Evolutionary conservation across 2,329 filamentous ascomycete genomes (phyloP).

Genomic region (Ambrosiella cleistominuta): DNA sequence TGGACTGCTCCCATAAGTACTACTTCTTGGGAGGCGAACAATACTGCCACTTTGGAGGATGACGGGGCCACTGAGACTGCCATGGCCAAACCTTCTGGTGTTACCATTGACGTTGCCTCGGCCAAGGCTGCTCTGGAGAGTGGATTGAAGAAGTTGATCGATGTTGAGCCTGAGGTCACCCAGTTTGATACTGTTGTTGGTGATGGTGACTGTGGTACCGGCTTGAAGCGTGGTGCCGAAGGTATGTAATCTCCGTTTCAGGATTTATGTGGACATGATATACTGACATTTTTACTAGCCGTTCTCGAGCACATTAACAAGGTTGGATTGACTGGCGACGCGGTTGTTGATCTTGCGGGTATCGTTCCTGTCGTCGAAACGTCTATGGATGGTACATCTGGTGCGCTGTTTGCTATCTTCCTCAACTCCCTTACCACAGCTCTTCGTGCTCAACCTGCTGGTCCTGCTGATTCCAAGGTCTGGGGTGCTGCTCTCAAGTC

Average conservation of each 20-base stretch:
- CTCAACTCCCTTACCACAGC: constrained; percentile 65
- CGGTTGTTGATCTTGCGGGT: constrained; percentile 32
- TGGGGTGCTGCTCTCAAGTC: constrained; percentile 51
- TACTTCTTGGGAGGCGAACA: constrained; percentile 44
- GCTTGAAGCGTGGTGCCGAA: constrained; percentile 74
- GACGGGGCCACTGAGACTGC: constrained; percentile 20
- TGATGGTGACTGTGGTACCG: constrained; percentile 79
- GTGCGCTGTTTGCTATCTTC: constrained; percentile 60
- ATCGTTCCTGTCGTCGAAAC: constrained; percentile 38
- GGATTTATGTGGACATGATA: not conserved
- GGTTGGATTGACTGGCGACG: constrained; percentile 31
- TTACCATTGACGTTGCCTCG: constrained; percentile 33
- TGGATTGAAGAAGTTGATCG: constrained; percentile 44
- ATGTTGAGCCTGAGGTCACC: constrained; percentile 53
- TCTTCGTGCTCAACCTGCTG: constrained; percentile 27
- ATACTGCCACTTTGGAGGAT: constrained; percentile 22
- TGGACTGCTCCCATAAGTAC: constrained; percentile 49
- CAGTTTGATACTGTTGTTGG: constrained; percentile 68
- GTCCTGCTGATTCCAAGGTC: constrained; percentile 23
- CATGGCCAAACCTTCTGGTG: constrained; percentile 26
- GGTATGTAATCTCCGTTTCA: constrained; percentile 22
- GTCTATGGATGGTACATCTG: constrained; percentile 44
- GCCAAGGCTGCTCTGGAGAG: constrained; percentile 35
- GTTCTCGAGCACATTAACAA: constrained; percentile 32
- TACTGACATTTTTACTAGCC: constrained; percentile 21